Evolutionary conservation across 2,329 filamentous ascomycete genomes (phyloP).

Genomic region (Xylariaceae sp.): DNA sequence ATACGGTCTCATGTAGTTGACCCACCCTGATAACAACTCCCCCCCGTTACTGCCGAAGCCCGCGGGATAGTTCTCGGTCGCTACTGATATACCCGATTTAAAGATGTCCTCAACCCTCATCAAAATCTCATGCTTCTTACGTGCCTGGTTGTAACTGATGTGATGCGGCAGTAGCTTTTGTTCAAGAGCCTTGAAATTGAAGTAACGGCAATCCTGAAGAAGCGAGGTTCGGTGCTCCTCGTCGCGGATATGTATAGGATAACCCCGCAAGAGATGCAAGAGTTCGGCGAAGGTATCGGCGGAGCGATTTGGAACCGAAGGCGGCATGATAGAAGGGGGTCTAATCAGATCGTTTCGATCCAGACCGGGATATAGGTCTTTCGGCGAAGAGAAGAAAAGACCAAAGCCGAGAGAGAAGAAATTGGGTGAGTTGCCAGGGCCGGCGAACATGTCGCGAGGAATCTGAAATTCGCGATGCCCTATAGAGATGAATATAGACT

Average conservation of each 20-base stretch:
- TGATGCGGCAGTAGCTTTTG: constrained; percentile 82
- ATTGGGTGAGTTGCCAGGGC: constrained; percentile 90
- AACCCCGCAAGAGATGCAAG: constrained; percentile 81
- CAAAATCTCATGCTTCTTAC: constrained; percentile 75
- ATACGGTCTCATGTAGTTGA: constrained; percentile 84
- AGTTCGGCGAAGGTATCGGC: constrained; percentile 87
- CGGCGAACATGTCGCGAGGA: constrained; percentile 83
- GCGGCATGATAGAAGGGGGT: constrained; percentile 85
- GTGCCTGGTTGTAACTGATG: constrained; percentile 75
- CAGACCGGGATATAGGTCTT: constrained; percentile 85
- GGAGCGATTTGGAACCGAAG: constrained; percentile 78
- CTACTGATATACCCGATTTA: constrained; percentile 79
- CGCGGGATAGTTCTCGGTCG: constrained; percentile 50
- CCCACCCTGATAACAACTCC: constrained; percentile 55
- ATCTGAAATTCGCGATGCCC: constrained; percentile 89
- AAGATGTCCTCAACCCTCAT: constrained; percentile 86
- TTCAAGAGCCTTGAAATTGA: constrained; percentile 89
- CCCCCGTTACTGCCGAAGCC: constrained; percentile 33
- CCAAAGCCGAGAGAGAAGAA: constrained; percentile 93
- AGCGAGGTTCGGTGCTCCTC: constrained; percentile 79
- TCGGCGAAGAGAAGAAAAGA: constrained; percentile 81
- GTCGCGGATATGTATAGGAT: constrained; percentile 77
- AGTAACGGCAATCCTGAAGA: constrained; percentile 87
- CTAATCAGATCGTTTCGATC: constrained; percentile 80
- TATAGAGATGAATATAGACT: constrained; percentile 90